Base-by-base conservation (phyloP, 2,329 filamentous ascomycete species). In the Colletotrichum sidae region DNA sequence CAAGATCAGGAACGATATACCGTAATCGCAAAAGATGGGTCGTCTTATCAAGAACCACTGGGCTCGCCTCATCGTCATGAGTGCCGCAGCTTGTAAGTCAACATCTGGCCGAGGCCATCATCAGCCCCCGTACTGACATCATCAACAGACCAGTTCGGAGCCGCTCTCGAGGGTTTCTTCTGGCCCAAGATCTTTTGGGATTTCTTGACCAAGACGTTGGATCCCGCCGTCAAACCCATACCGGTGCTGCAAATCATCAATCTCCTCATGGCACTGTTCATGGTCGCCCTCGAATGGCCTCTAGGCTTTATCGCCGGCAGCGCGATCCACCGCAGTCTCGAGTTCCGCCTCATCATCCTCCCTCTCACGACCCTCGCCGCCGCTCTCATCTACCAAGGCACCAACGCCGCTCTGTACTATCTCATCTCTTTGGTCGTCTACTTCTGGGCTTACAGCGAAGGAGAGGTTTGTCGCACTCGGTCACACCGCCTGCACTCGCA, bases 151-250 rank as follows among this genome's bases (percentile, higher is more conserved):
- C 96, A 99, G 87, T 79, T 97, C 69, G 89, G 84, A 66, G 94
- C 94, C 67, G 90, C 91, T 13, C 81, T 99, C 61, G 88, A 96
- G 81, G 90, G 88, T 74, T 97, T 96, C 86, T 95, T 99, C 87
- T 99, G 94, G 94, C 96, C 96, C 70, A 99, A 99, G 79, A 91
- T 99, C 75, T 97, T 99, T 81, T 99, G 92, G 91, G 96, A 99
- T 80, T 97, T 97, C 78, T 81, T 96, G 70, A 97, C 95, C 67
- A 94, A 93, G 74, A 94, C 93, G 72, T 89, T 99, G 72, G 93
- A 99, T 75, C 85, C 83, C 60, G 92, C 91, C 53, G 93, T 98
- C 68, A 94, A 92, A 73, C 95, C 95, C 1, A 78, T 96, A n/a
- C 96, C 96, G 1, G 83, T 94, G 55, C 84, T 99, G 13, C 96